A percentile compares a stretch with the other conserved stretches of the same genome.
phyloP scores from a whole-genome alignment of 331 rosid species.

The Cydonia oblonga region DNA sequence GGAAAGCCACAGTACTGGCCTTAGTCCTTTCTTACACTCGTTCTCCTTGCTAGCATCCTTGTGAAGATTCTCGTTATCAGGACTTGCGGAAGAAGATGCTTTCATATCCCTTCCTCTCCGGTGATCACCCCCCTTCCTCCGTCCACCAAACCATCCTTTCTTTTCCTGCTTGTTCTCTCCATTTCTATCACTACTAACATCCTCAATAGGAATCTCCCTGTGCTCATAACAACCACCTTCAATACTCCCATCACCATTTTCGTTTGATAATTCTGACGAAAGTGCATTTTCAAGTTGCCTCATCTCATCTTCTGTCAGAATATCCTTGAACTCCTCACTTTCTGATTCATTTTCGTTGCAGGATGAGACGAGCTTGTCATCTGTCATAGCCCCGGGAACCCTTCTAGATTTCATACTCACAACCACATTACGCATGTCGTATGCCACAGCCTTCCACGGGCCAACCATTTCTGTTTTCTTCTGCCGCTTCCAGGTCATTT shows the following conservation, averaged over 20 bases:
- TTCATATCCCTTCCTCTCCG: slow-evolving; percentile 56
- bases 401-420: slow-evolving; percentile 89
- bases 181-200: slow-evolving; percentile 31
- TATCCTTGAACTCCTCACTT: slow-evolving; percentile 64
- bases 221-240: slow-evolving; percentile 52
- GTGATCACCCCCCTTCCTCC: slow-evolving; percentile 80
- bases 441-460: slow-evolving; percentile 84
- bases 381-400: slow-evolving; percentile 96
- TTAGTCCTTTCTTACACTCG: slow-evolving; percentile 89
- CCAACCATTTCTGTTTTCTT: slow-evolving; percentile 91
- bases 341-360: slow-evolving; percentile 80
- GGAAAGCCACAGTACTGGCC: slow-evolving; percentile 97
- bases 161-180: slow-evolving; percentile 68
- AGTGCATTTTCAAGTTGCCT: slow-evolving; percentile 85
- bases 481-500: slow-evolving; percentile 91
- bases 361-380: slow-evolving; percentile 64
- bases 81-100: slow-evolving; percentile 28
- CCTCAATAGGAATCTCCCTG: slow-evolving; percentile 70
- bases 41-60: slow-evolving; percentile 71
- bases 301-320: slow-evolving; percentile 87
- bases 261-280: slow-evolving; percentile 39
- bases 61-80: slow-evolving; percentile 54
- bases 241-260: slow-evolving; percentile 46
- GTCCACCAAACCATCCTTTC: slow-evolving; percentile 95
- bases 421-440: slow-evolving; percentile 92